Percentiles rank a stretch among this genome's conserved stretches.
phyloP scores from a whole-genome alignment of 2,329 filamentous ascomycete species.

The Pseudovirgaria hyperparasitica region DNA sequence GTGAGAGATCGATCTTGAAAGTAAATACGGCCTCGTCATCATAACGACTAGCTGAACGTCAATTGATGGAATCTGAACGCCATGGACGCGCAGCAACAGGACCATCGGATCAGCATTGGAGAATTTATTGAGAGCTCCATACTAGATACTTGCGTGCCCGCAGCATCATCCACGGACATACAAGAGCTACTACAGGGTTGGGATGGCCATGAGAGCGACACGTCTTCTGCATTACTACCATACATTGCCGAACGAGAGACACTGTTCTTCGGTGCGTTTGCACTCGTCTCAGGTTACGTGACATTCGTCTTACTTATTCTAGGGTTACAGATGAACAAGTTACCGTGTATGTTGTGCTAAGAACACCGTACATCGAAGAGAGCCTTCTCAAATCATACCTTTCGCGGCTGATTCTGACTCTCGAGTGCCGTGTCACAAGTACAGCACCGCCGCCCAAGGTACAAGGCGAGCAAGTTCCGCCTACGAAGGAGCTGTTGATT shows the following conservation, averaged over 20 bases:
- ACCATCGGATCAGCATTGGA: constrained; percentile 16
- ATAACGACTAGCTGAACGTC: constrained; percentile 1
- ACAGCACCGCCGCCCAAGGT: constrained; percentile 31
- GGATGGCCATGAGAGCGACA: constrained; percentile 30
- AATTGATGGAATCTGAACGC: background rate
- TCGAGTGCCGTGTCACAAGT: constrained; percentile 52
- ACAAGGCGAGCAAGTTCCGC: constrained; percentile 23
- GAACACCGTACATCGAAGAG: constrained; percentile 48
- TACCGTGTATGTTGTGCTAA: constrained; percentile 54
- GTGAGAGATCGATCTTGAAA: background rate
- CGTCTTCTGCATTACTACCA: constrained; percentile 36
- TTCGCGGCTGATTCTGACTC: constrained; percentile 47
- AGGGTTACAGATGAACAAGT: constrained; percentile 58
- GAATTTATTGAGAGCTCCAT: constrained; percentile 27
- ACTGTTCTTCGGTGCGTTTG: constrained; percentile 57
- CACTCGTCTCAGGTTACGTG: constrained; percentile 21
- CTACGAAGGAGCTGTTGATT: constrained; percentile 45
- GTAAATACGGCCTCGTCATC: no score
- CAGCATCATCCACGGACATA: constrained; percentile 21
- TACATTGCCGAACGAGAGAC: constrained; percentile 49
- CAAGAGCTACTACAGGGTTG: constrained; percentile 29
- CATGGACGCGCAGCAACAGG: constrained; percentile 12
- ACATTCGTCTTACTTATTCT: constrained; percentile 37
- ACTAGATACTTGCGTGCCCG: constrained; percentile 26
- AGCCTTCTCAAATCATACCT: constrained; percentile 45